Base-by-base conservation (phyloP, 805 yeast species). In the Saccharomyces eubayanus region DNA sequence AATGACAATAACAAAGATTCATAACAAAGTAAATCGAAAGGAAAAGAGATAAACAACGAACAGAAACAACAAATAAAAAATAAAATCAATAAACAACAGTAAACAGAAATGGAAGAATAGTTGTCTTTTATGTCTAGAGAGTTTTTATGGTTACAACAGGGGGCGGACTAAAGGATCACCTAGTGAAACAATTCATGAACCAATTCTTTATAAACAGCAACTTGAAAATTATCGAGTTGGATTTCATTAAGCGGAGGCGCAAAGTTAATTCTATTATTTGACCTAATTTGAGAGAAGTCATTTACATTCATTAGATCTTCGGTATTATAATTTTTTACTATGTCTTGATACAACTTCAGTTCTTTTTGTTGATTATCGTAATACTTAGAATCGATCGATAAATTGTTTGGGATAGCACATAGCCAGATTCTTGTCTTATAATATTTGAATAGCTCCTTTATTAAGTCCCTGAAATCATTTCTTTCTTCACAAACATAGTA, bases 351-450 rank as follows among this genome's bases (percentile, higher is more conserved):
- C 67, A 69, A 62, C 41, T 60, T 57, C 43, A 67, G 55, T 57
- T 69, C 72, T 43, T 61, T 62, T 36, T 61, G 65, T 21, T 66
- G 62, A n/a, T 56, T 52, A 52, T 67, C 65, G 53, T 69, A 68
- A 47, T 66, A 66, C 52, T 67, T 67, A 11, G 59, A 50, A 47
- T 67, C 69, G 47, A 69, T 67, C 1, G 60, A 59, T 47, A 69
- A 50, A 54, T 68, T 68, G 48, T 68, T 69, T 24, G 69, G 73
- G 28, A 85, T 86, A 0, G 94, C 91, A 74, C 91, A 85, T 69
- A 87, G 72, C 94, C 95, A 87, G 58, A 86, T 86, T 62, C 92
- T 75, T 0, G 91, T 85, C 69, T 86, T 86, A 73, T 84, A 86
- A 55, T 84, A 81, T 64, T 84, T 82, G 74, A 85, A 86, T 30